Conservation (phyloP, 148 eudicot species). For the Arctostaphylos glauca region DNA sequence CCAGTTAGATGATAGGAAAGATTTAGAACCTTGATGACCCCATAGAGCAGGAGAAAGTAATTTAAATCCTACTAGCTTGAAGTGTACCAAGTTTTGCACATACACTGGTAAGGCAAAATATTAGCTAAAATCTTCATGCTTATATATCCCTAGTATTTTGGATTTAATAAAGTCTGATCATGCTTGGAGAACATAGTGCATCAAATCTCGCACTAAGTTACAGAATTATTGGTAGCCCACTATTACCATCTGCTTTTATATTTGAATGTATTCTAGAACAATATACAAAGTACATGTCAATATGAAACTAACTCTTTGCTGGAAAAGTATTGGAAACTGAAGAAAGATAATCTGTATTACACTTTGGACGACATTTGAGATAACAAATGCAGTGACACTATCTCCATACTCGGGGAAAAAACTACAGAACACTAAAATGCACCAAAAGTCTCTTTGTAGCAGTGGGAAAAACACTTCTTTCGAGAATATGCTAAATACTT, state of each 20-base stretch:
- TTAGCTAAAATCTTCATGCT: no score
- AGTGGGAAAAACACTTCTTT: neutral
- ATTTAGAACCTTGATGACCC: neutral
- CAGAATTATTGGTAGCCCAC: neutral
- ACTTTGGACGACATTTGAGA: neutral
- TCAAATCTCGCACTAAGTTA: neutral
- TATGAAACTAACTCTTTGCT: neutral
- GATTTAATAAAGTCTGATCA: constrained; percentile 4
- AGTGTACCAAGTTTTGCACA: neutral
- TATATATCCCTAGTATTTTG: neutral
- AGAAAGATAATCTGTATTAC: neutral
- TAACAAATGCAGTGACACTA: neutral
- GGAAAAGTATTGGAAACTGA: neutral
- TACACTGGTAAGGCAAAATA: neutral
- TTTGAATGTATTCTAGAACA: neutral
- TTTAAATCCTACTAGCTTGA: neutral
- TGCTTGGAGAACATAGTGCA: neutral
- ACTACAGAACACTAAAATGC: no score
- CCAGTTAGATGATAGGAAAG: neutral
- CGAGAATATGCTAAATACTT: neutral
- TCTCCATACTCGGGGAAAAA: neutral
- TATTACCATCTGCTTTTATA: neutral
- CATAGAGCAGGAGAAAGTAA: neutral
- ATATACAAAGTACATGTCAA: neutral
- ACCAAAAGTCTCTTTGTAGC: neutral